Conservation (phyloP, 805 yeast species). For the Diddensiella transvaalensis region DNA sequence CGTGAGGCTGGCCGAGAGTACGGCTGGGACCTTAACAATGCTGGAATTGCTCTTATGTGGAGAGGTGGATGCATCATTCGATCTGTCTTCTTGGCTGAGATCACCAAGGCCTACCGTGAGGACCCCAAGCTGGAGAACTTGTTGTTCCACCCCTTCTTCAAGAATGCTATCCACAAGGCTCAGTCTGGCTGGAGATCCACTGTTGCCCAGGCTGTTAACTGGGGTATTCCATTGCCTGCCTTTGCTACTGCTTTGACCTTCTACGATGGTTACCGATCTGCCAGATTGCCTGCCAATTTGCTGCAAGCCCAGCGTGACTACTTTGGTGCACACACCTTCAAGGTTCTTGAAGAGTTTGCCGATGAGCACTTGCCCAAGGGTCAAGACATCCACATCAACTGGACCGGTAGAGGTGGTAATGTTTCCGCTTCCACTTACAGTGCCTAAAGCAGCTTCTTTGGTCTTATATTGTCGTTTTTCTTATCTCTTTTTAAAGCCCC, state of each 20-base stretch:
- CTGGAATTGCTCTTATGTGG: constrained; percentile 99
- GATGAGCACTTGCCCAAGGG: constrained; percentile 72
- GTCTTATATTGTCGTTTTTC: too few relatives aligned
- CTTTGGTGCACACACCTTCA: constrained; percentile 99
- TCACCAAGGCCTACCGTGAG: constrained; percentile 93
- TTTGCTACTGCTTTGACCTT: constrained; percentile 94
- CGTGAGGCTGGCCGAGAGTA: constrained; percentile 97
- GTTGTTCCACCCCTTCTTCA: constrained; percentile 93
- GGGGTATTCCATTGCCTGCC: constrained; percentile 97
- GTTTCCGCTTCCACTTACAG: constrained; percentile 92
- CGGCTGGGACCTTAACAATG: constrained; percentile 96
- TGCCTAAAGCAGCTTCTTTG: constrained; percentile 54
- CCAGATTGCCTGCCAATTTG: constrained; percentile 92
- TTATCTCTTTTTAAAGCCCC: too few relatives aligned
- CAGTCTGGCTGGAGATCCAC: constrained; percentile 94
- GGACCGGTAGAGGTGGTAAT: constrained; percentile 99
- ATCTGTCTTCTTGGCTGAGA: constrained; percentile 96
- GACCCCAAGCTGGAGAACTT: constrained; percentile 92
- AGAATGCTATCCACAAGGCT: constrained; percentile 86
- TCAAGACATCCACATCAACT: constrained; percentile 89
- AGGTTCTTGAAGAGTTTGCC: constrained; percentile 84
- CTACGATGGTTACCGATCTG: constrained; percentile 99
- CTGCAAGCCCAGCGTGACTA: constrained; percentile 99
- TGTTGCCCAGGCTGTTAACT: constrained; percentile 68
- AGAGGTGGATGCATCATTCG: constrained; percentile 99